Evolutionary conservation across 2,329 filamentous ascomycete species (phyloP), one percentile per base, ranked within the genome.

Genomic region (Biscogniauxia sp.): DNA sequence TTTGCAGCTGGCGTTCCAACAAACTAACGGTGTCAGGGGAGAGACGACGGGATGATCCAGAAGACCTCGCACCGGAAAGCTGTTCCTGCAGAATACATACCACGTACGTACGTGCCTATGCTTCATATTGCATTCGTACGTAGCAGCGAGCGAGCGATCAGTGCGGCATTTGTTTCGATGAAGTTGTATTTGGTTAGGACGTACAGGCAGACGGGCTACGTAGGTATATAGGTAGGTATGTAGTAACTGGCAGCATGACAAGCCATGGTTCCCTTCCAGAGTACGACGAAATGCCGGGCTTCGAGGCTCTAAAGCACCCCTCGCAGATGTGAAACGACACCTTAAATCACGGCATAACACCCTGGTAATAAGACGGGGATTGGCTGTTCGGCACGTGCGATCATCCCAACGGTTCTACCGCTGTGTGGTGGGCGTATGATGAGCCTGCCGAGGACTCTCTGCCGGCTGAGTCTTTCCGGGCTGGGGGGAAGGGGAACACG

Each of bases 331-430:
- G 51, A 54, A 28, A 28, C 17, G 52, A 37, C 26, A 32, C 52
- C 26, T 32, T 54, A 32, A 54, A 54, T 32, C 17, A 37, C 64
- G 64, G 63, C 64, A 65, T 66, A 66, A 62, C 62, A 66, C 50
- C 62, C 61, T 51, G 49, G 55, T 64, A 61, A 63, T 66, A 65
- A 65, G 62, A 58, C 59, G 37, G 55, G 63, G 64, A 62, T 66
- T 55, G 59, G 64, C 60, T 63, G 61, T 63, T 65, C 63, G 65
- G 59, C 63, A 66, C 63, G 62, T 66, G 64, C 57, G 63, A 63
- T 59, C 61, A 66, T 66, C 63, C 52, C 61, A 66, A 66, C 64
- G 64, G 64, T 41, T 65, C 57, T 62, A n/a, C 49, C 56, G 63
- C 59, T 64, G 61, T 62, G 5, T 15, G 15, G 61, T 62, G 15